phyloP scores from a whole-genome alignment of 2,329 filamentous ascomycete genomes.

The Fusarium devonianum region DNA sequence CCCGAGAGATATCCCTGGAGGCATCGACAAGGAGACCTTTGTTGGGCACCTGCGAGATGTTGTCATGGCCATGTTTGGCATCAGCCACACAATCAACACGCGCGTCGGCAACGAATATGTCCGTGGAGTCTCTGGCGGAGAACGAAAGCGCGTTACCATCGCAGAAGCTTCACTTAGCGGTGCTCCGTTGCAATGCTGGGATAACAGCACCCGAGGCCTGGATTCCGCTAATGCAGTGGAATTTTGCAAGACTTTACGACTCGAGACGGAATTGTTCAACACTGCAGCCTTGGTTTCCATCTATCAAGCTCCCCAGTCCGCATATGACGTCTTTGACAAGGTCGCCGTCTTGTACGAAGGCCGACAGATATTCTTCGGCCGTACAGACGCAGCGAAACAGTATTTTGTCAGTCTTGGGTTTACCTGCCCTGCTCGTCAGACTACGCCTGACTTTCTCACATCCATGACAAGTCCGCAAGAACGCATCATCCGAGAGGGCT shows the following conservation, averaged over 20 bases:
- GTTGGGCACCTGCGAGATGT: conserved; percentile 70
- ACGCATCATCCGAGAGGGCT: conserved; percentile 43
- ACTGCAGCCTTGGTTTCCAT: conserved; percentile 67
- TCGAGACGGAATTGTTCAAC: conserved; percentile 65
- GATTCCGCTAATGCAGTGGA: conserved; percentile 72
- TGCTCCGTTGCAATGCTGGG: conserved; percentile 71
- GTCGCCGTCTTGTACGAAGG: conserved; percentile 72
- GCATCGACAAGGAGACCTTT: conserved; percentile 59
- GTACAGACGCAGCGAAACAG: conserved; percentile 30
- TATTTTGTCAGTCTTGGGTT: conserved; percentile 58
- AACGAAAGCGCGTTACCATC: conserved; percentile 53
- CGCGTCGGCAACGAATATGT: conserved; percentile 74
- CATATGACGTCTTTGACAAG: conserved; percentile 67
- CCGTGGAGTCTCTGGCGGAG: conserved; percentile 62
- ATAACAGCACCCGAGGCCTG: conserved; percentile 69
- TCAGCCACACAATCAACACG: conserved; percentile 73
- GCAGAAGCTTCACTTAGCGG: conserved; percentile 45
- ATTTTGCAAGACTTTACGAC: conserved; percentile 67
- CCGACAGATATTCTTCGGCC: conserved; percentile 62
- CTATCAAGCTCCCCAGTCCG: conserved; percentile 64
- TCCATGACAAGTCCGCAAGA: conserved; percentile 54
- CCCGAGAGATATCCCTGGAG: conserved; percentile 64
- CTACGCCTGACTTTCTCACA: conserved; percentile 75
- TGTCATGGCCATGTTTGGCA: conserved; percentile 75
- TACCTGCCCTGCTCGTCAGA: conserved; percentile 60